Percentiles rank a stretch among this genome's conserved stretches.
These are phyloP conservation scores for Bothriochloa decipiens DNA, from an alignment of 176 grass and related monocot species.

Conservation along the genomic window DNA sequence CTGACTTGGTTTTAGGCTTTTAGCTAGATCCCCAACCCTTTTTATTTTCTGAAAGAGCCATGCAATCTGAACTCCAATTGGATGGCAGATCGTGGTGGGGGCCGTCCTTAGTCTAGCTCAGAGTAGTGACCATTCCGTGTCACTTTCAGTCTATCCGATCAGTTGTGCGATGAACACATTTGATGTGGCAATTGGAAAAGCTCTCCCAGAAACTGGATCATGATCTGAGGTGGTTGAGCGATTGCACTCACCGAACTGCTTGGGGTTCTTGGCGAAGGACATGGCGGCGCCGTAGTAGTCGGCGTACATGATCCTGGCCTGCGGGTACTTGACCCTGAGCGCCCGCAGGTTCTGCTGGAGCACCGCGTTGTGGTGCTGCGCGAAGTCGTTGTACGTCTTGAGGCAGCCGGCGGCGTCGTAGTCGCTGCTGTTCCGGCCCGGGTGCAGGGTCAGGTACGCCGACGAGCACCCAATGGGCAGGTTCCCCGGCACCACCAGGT, in stretches of 20 bases:
- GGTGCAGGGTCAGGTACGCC: conserved; percentile 74
- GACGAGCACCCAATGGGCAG: conserved; percentile 87
- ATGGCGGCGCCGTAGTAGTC: conserved; percentile 89
- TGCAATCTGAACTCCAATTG: conserved; percentile 20
- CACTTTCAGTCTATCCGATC: conserved; percentile 24
- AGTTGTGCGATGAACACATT: conserved; percentile 7
- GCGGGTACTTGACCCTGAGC: conserved; percentile 63
- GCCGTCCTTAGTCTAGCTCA: neutral
- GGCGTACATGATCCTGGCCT: conserved; percentile 72
- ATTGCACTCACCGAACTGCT: conserved; percentile 69
- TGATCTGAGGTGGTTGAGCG: neutral
- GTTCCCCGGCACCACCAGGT: conserved; percentile 88
- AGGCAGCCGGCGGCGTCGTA: conserved; percentile 71
- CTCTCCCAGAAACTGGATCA: neutral
- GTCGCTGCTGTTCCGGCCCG: conserved; percentile 51
- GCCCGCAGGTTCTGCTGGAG: conserved; percentile 56
- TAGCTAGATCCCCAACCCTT: conserved; percentile 22
- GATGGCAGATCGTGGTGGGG: conserved; percentile 33
- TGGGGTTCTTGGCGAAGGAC: conserved; percentile 69
- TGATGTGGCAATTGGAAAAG: conserved; percentile 14
- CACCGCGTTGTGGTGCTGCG: conserved; percentile 78
- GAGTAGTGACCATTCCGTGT: neutral
- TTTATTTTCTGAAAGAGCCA: neutral
- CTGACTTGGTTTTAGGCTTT: neutral
- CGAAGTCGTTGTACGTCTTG: conserved; percentile 72